Percentiles rank a stretch among this genome's conserved stretches.
Conservation (phyloP, 805 yeast genomes). For the Kluyveromyces nonfermentans region DNA sequence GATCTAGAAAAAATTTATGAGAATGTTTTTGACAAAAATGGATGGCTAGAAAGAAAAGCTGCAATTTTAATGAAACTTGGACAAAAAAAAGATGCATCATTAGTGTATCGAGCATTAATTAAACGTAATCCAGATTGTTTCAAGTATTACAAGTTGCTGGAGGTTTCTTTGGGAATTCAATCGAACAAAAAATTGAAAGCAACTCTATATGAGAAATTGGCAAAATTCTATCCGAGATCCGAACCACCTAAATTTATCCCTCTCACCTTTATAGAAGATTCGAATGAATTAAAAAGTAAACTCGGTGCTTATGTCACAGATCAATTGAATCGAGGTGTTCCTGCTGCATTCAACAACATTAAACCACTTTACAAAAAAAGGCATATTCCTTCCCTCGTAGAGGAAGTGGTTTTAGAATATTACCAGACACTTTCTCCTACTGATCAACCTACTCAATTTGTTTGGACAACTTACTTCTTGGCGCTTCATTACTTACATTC, state of each 20-base stretch:
- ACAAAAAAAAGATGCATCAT: slow-evolving; percentile 52
- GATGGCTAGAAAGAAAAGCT: slow-evolving; percentile 60
- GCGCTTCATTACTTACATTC: slow-evolving; percentile 65
- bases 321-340: slow-evolving; percentile 73
- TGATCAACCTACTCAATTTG: slow-evolving; percentile 29
- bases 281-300: slow-evolving; percentile 33
- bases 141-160: slow-evolving; percentile 57
- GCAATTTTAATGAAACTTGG: slow-evolving; percentile 51
- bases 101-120: slow-evolving; percentile 56
- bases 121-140: slow-evolving; percentile 80
- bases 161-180: slow-evolving; percentile 46
- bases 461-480: slow-evolving; percentile 69
- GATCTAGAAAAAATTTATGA: slow-evolving; percentile 46
- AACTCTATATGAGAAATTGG: slow-evolving; percentile 55
- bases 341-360: slow-evolving; percentile 79
- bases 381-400: slow-evolving; percentile 36
- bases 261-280: slow-evolving; percentile 55
- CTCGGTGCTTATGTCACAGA: slow-evolving; percentile 46
- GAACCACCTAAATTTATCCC: slow-evolving; percentile 78
- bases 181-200: slow-evolving; percentile 41
- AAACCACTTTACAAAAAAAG: slow-evolving; percentile 63
- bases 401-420: slow-evolving; percentile 44
- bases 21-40: slow-evolving; percentile 47
- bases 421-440: slow-evolving; percentile 25
- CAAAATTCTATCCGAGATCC: slow-evolving; percentile 66